phyloP scores from a whole-genome alignment of 2,329 filamentous ascomycete genomes.

The Sclerotiophoma versabilis region DNA sequence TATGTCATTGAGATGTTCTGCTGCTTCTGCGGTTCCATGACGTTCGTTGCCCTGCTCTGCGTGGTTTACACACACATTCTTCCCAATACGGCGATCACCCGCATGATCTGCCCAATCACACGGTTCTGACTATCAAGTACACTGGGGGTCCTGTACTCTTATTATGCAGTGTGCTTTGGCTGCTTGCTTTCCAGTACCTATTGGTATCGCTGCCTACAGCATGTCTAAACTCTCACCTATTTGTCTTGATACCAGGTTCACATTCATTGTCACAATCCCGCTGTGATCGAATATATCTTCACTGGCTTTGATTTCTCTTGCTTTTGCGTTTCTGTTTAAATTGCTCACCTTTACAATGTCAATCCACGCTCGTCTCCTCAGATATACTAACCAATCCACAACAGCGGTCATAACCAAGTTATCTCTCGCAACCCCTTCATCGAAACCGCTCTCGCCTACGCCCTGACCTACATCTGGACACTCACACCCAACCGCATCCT shows the following conservation, averaged over 20 bases:
- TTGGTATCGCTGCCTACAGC: too few species aligned
- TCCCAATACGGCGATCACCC: conserved; percentile 5
- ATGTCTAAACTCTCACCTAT: too few species aligned
- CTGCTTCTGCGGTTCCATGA: conserved; percentile 5
- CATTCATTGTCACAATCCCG: too few species aligned
- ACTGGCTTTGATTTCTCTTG: too few species aligned
- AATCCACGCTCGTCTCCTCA: too few species aligned
- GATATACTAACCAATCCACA: background rate
- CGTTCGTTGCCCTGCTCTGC: background rate
- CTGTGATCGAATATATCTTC: too few species aligned
- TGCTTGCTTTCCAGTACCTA: too few species aligned
- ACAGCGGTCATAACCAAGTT: conserved; percentile 46
- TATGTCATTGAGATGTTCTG: background rate
- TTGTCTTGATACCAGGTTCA: too few species aligned
- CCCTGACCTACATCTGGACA: conserved; percentile 77
- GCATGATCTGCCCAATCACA: conserved; percentile 4
- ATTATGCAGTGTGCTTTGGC: too few species aligned
- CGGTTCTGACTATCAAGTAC: background rate
- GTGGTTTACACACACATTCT: background rate
- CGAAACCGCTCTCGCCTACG: conserved; percentile 88
- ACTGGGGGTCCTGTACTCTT: background rate
- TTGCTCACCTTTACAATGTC: too few species aligned
- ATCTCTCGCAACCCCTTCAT: conserved; percentile 80
- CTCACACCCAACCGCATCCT: conserved; percentile 61
- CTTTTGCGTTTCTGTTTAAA: too few species aligned